Conservation (phyloP, 345 rosid genomes). For the Conringia planisiliqua region DNA sequence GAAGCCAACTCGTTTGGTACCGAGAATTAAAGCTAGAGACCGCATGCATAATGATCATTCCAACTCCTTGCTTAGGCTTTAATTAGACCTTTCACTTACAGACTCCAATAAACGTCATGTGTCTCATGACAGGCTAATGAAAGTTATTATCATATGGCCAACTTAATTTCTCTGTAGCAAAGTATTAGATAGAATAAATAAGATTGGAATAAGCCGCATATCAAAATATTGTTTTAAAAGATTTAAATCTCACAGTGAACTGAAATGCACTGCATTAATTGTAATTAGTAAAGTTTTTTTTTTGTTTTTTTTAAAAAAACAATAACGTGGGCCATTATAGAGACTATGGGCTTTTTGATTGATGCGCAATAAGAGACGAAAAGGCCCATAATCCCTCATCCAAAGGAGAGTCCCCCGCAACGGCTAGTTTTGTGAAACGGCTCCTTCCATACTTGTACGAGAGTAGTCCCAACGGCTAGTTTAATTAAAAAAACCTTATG, state of each 20-base stretch:
- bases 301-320: no score
- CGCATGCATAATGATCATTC: no score
- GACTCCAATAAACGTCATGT: background rate
- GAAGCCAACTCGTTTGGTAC: background rate
- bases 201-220: no score
- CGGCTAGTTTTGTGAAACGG: slow-evolving; percentile 29
- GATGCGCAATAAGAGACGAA: background rate
- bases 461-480: slow-evolving; percentile 20
- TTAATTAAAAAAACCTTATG: background rate
- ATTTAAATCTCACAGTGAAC: no score
- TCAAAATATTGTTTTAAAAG: no score
- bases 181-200: no score
- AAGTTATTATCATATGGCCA: background rate
- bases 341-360: background rate
- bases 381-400: background rate
- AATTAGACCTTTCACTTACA: no score
- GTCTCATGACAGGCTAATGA: background rate
- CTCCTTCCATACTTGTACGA: background rate
- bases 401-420: background rate
- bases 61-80: background rate
- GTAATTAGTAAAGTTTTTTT: no score
- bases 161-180: background rate
- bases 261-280: background rate
- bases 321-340: background rate
- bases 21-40: background rate